These are phyloP conservation scores for Triticum aestivum DNA, from an alignment of 176 grass and related monocot species.

Conservation along the genomic window DNA sequence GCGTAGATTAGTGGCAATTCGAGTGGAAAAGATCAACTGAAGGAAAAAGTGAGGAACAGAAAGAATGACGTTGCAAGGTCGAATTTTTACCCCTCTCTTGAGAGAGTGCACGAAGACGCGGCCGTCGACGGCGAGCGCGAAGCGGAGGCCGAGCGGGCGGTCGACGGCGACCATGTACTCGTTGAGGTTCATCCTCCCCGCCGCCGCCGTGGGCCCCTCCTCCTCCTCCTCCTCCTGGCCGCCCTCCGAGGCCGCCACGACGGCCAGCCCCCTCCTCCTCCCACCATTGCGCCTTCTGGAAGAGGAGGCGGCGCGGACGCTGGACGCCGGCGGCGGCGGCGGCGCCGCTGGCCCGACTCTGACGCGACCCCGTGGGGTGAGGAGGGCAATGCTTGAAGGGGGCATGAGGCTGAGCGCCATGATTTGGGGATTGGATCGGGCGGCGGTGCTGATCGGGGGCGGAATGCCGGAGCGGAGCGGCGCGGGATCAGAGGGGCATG, in stretches of 20 bases:
- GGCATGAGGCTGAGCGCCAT: slow-evolving; percentile 37
- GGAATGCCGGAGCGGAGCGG: neutral
- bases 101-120: slow-evolving; percentile 85
- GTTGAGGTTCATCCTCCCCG: slow-evolving; percentile 65
- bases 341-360: neutral
- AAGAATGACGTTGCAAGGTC: neutral
- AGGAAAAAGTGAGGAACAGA: neutral
- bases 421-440: neutral
- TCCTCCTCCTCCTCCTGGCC: neutral
- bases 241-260: neutral
- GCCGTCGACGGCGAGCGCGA: slow-evolving; percentile 74
- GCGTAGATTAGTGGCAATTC: neutral
- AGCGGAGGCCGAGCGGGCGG: slow-evolving; percentile 71
- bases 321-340: neutral
- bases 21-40: neutral
- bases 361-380: neutral
- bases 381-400: neutral
- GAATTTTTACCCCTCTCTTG: slow-evolving; percentile 38
- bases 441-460: neutral
- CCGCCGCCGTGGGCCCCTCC: neutral
- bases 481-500: slow-evolving; percentile 24
- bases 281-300: neutral
- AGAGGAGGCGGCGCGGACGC: neutral
- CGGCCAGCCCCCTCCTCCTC: neutral
- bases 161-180: slow-evolving; percentile 95